Conservation (phyloP, 2,329 filamentous ascomycete species). For the Aureobasidium sp. region DNA sequence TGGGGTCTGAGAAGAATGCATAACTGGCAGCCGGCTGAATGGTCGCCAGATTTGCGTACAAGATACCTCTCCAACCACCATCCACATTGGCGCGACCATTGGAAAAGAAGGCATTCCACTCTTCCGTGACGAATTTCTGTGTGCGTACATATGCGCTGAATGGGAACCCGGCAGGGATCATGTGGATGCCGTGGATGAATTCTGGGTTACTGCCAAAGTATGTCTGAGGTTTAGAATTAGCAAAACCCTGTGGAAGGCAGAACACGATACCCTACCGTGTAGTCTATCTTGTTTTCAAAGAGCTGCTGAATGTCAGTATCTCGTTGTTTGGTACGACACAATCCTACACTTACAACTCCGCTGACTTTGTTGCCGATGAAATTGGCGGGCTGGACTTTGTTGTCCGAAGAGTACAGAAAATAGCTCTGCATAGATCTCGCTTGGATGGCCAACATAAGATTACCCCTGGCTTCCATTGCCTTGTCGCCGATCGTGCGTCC, state of each 20-base stretch:
- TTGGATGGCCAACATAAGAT: slow-evolving; percentile 74
- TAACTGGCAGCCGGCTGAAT: slow-evolving; percentile 62
- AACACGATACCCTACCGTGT: slow-evolving; percentile 40
- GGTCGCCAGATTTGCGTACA: slow-evolving; percentile 75
- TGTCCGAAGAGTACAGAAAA: slow-evolving; percentile 67
- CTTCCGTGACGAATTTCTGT: slow-evolving; percentile 63
- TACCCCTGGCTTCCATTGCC: slow-evolving; percentile 70
- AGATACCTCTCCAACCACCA: slow-evolving; percentile 77
- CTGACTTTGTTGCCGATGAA: slow-evolving; percentile 71
- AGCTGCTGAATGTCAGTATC: slow-evolving; percentile 28
- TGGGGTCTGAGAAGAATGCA: slow-evolving; percentile 59
- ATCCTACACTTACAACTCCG: slow-evolving; percentile 35
- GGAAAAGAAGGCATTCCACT: slow-evolving; percentile 74
- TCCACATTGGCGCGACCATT: slow-evolving; percentile 56
- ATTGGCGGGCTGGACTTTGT: slow-evolving; percentile 61
- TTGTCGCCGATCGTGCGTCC: slow-evolving; percentile 65
- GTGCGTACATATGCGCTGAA: slow-evolving; percentile 58
- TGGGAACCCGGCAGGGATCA: slow-evolving; percentile 62
- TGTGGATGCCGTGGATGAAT: slow-evolving; percentile 59
- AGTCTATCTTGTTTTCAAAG: slow-evolving; percentile 93
- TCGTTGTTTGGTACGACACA: not conserved
- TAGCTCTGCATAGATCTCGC: slow-evolving; percentile 66
- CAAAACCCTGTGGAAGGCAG: rapidly evolving
- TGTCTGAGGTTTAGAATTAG: slow-evolving; percentile 36
- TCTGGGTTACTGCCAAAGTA: slow-evolving; percentile 58